These are phyloP conservation scores for Actinomortierella wolfii DNA, from an alignment of 371 early-diverging fungal species.

Conservation along the genomic window DNA sequence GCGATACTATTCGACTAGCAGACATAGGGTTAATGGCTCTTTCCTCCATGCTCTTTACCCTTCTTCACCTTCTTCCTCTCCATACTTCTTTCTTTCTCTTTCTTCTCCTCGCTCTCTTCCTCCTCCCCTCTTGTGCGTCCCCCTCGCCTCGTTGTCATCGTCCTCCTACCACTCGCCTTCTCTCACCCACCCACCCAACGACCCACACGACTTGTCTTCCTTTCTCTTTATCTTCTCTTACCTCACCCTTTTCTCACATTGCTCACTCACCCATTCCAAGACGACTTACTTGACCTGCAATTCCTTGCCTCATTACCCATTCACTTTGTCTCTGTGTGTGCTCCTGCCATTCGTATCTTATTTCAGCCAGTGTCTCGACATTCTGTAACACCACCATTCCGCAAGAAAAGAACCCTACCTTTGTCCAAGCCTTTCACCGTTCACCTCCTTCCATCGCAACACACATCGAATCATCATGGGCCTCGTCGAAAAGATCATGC, in stretches of 20 bases:
- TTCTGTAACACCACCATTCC: too few species aligned
- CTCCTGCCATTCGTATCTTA: too few species aligned
- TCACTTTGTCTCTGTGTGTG: too few species aligned
- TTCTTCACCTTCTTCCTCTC: background rate
- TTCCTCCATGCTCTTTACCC: background rate
- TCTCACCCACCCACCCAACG: background rate
- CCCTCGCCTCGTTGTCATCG: background rate
- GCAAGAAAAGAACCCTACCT: too few species aligned
- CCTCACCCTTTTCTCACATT: constrained; percentile 4
- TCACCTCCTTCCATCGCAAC: too few species aligned
- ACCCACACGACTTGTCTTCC: constrained; percentile 1
- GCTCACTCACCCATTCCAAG: constrained; percentile 1
- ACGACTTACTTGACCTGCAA: too few species aligned
- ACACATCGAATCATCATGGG: constrained; percentile 49
- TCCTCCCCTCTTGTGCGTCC: background rate
- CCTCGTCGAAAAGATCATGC: constrained; percentile 62
- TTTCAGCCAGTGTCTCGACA: too few species aligned
- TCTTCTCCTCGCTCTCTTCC: background rate
- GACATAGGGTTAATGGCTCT: too few species aligned
- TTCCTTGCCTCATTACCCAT: too few species aligned
- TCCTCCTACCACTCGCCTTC: constrained; percentile 2
- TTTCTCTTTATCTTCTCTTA: constrained; percentile 6
- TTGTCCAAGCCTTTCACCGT: too few species aligned
- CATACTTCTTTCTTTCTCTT: background rate
- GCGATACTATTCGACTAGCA: too few species aligned